A percentile compares a stretch with the other conserved stretches of the same genome.
Conservation (phyloP, 2,329 filamentous ascomycete species). For the Cladosporium austrohemisphaericum region DNA sequence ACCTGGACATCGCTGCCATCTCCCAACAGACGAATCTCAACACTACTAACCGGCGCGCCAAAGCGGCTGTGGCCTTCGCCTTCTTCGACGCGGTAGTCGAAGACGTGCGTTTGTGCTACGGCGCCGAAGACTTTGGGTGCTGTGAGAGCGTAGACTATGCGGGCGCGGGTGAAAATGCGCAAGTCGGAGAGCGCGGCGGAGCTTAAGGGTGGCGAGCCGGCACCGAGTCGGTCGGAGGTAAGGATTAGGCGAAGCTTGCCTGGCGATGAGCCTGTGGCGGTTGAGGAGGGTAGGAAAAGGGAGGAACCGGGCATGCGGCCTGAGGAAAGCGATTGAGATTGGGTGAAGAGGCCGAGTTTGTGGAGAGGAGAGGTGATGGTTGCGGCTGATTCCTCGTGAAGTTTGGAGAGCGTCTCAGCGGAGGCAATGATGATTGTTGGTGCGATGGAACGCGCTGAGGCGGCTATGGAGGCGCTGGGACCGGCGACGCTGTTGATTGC, state of each 20-base stretch:
- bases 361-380: constrained; percentile 56
- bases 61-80: constrained; percentile 61
- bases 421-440: constrained; percentile 81
- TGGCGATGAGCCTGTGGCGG: constrained; percentile 57
- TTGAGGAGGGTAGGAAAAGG: constrained; percentile 56
- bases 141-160: constrained; percentile 81
- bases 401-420: constrained; percentile 65
- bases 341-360: constrained; percentile 66
- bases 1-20: constrained; percentile 51
- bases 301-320: constrained; percentile 71
- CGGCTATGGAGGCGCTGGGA: constrained; percentile 63
- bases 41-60: constrained; percentile 72
- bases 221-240: constrained; percentile 68
- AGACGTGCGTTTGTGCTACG: constrained; percentile 80
- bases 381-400: constrained; percentile 61
- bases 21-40: constrained; percentile 61
- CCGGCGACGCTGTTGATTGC: constrained; percentile 86
- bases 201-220: constrained; percentile 60
- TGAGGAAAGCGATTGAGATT: constrained; percentile 65
- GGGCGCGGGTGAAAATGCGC: constrained; percentile 72
- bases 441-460: constrained; percentile 69
- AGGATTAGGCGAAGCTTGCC: constrained; percentile 79
- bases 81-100: constrained; percentile 69
- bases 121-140: constrained; percentile 81
- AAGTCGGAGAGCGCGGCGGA: constrained; percentile 72